Base-by-base conservation (phyloP, 2,329 filamentous ascomycete genomes). In the Colletotrichum horii region DNA sequence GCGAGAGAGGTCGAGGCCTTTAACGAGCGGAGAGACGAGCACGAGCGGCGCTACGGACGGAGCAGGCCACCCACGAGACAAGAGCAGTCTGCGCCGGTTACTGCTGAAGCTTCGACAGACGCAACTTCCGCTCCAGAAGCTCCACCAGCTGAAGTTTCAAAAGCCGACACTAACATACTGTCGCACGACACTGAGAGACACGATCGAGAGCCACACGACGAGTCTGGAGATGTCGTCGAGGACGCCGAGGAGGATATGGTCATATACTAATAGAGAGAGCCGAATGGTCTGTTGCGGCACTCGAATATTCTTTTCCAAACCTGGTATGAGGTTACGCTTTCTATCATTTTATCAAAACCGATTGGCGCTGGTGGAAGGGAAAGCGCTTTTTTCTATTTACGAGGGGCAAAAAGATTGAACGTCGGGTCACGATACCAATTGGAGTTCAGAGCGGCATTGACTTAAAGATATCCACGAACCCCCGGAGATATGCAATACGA, bases 171-270 rank as follows among this genome's bases (percentile, higher is more conserved):
- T 22, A 48, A 48, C 2, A 22, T 80, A 68, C 62, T 80, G 70
- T 78, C 79, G 66, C 78, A 78, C 69, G 79, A 77, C 71, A 83
- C 81, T 76, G 77, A 70, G 60, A 80, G 78, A 34, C 81, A 82
- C 66, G 84, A 86, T 72, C 87, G 84, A 80, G 88, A 87, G 74
- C 82, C 90, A 79, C 89, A 94, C 75, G 94, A 96, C 80, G 93
- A 95, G 77, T 89, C 91, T 66, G 94, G 92, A 69, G 94, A 96
- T 80, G 93, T 96, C 72, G 89, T 97, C 78, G 92, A 97, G 70
- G 94, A 95, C 83, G 94, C 94, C 70, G 95, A 95, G 76, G 96
- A 98, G 86, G 96, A 98, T 81, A 96, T 94, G 79, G 95, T 98
- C 69, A 96, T 98, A 75, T 98, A 98, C 87, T 98, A 87, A 90